These are phyloP conservation scores for Penicillium paneum DNA, from an alignment of 2,329 filamentous ascomycete genomes.

Conservation along the genomic window DNA sequence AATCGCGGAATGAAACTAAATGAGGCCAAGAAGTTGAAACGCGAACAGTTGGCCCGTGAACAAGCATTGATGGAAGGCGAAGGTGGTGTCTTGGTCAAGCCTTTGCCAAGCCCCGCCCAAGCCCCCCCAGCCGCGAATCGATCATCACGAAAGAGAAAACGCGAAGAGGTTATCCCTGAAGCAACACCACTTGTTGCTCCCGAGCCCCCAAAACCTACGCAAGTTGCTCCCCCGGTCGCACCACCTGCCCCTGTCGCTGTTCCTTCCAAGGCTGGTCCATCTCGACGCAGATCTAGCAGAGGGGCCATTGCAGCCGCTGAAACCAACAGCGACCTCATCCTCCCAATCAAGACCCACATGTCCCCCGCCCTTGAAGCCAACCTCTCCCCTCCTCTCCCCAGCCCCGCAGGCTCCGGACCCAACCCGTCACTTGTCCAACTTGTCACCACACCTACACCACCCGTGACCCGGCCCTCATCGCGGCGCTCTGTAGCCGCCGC, in stretches of 20 bases:
- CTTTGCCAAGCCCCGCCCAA: slow-evolving; percentile 15
- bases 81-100: background rate
- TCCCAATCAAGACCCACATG: slow-evolving; percentile 14
- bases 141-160: slow-evolving; percentile 52
- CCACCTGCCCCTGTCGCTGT: background rate
- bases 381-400: slow-evolving; percentile 22
- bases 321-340: slow-evolving; percentile 34
- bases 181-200: slow-evolving; percentile 1
- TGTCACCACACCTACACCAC: slow-evolving; percentile 30
- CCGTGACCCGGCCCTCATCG: slow-evolving; percentile 34
- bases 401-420: slow-evolving; percentile 26
- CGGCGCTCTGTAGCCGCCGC: slow-evolving; percentile 30
- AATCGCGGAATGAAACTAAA: slow-evolving; percentile 61
- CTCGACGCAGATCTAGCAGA: slow-evolving; percentile 36
- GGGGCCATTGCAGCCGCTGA: slow-evolving; percentile 39
- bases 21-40: slow-evolving; percentile 61
- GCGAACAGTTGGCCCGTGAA: slow-evolving; percentile 49
- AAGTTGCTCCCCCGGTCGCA: slow-evolving; percentile 2
- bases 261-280: slow-evolving; percentile 19
- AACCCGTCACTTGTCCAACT: slow-evolving; percentile 19
- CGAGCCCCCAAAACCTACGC: background rate
- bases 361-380: slow-evolving; percentile 20
- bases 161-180: slow-evolving; percentile 46
- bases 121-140: slow-evolving; percentile 20
- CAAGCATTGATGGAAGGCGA: slow-evolving; percentile 12